Percentiles rank a stretch among this genome's conserved stretches.
phyloP scores from a whole-genome alignment of 2,329 filamentous ascomycete species.

The Orbilia brochopaga region DNA sequence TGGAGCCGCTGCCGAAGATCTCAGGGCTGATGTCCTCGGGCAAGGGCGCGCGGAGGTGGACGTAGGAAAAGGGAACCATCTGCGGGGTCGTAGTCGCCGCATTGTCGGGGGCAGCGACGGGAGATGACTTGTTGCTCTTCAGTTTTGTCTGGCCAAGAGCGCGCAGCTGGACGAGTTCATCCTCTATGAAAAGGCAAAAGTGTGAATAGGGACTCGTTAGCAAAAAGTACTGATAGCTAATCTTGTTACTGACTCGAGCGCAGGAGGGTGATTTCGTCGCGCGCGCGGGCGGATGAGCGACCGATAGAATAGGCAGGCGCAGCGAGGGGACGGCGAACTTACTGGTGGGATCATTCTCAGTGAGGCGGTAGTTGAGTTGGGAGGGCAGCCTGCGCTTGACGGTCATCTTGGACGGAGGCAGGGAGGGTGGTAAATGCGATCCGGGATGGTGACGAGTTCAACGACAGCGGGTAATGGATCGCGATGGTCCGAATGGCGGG shows the following conservation, averaged over 20 bases:
- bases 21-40: slow-evolving; percentile 74
- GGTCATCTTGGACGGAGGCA: slow-evolving; percentile 24
- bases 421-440: background rate
- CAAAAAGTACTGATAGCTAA: background rate
- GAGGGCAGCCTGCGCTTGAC: slow-evolving; percentile 38
- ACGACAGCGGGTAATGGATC: too few relatives aligned
- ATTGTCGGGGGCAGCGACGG: slow-evolving; percentile 62
- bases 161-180: slow-evolving; percentile 78
- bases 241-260: background rate
- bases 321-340: slow-evolving; percentile 16
- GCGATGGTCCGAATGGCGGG: too few relatives aligned
- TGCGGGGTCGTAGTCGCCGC: slow-evolving; percentile 72
- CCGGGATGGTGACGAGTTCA: background rate
- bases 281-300: background rate
- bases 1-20: slow-evolving; percentile 74
- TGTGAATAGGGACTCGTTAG: background rate
- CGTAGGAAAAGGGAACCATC: slow-evolving; percentile 85
- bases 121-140: slow-evolving; percentile 61
- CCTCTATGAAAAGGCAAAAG: slow-evolving; percentile 62
- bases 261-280: background rate
- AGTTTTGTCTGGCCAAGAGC: slow-evolving; percentile 92
- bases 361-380: slow-evolving; percentile 35
- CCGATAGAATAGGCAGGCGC: slow-evolving; percentile 5
- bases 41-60: slow-evolving; percentile 87
- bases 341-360: slow-evolving; percentile 42